A percentile compares a stretch with the other conserved stretches of the same genome.
Evolutionary conservation across 345 rosid genomes (phyloP).

Genomic region (Carallia pectinifolia): DNA sequence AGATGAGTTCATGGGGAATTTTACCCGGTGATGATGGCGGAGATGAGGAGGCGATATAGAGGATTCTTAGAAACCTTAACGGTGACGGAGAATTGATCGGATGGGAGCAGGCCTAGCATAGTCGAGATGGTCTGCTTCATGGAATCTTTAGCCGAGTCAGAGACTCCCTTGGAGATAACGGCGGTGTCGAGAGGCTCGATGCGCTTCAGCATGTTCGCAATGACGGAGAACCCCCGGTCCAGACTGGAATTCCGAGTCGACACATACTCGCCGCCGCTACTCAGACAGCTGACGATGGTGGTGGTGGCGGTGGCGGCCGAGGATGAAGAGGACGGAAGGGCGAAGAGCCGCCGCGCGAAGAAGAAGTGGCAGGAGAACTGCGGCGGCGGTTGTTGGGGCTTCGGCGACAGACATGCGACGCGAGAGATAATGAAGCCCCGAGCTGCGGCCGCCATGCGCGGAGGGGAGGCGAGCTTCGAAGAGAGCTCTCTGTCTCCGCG

Average conservation of each 20-base stretch:
- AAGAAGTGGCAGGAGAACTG: constrained; percentile 39
- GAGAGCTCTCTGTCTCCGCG: constrained; percentile 13
- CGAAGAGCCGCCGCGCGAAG: constrained; percentile 36
- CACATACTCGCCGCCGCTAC: constrained; percentile 38
- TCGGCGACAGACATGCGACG: constrained; percentile 30
- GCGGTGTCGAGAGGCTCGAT: constrained; percentile 77
- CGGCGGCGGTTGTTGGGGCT: constrained; percentile 24
- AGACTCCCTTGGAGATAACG: constrained; percentile 71
- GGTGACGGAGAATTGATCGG: constrained; percentile 65
- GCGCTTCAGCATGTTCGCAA: constrained; percentile 64
- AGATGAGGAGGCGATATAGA: constrained; percentile 61
- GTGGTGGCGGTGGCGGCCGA: not conserved
- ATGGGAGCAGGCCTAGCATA: constrained; percentile 89
- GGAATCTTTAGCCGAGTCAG: constrained; percentile 81
- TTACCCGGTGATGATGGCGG: constrained; percentile 87
- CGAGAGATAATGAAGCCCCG: constrained; percentile 53
- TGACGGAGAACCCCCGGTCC: constrained; percentile 70
- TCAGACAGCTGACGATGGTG: constrained; percentile 5
- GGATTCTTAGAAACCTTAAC: constrained; percentile 56
- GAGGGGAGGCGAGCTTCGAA: constrained; percentile 1
- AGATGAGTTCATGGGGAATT: not conserved
- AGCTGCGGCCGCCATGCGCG: constrained; percentile 63
- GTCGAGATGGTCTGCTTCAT: constrained; percentile 87
- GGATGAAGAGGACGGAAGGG: constrained; percentile 5
- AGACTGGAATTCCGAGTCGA: constrained; percentile 66